A percentile compares a stretch with the other conserved stretches of the same genome.
Evolutionary conservation across 805 yeast species (phyloP).

Genomic region (Huiozyma sinensis): DNA sequence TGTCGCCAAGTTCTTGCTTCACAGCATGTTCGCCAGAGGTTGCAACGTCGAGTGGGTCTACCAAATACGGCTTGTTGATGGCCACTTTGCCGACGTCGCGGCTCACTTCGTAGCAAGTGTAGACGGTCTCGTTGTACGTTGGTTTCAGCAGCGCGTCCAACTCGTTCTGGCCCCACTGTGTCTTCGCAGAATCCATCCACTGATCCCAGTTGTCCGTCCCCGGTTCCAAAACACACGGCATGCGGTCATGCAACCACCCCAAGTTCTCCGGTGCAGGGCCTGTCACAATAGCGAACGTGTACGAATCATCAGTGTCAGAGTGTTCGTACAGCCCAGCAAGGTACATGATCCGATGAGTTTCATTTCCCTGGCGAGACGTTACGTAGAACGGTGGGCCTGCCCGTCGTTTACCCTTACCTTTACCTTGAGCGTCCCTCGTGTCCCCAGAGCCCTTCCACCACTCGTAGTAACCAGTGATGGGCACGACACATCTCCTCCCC

Average conservation of each 20-base stretch:
- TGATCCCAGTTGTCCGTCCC: constrained; percentile 43
- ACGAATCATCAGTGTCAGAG: constrained; percentile 15
- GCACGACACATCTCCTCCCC: constrained; percentile 63
- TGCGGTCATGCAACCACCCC: constrained; percentile 62
- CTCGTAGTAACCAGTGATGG: constrained; percentile 78
- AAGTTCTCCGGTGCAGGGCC: constrained; percentile 54
- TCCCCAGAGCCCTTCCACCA: constrained; percentile 36
- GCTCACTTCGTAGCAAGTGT: constrained; percentile 47
- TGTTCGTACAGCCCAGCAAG: constrained; percentile 49
- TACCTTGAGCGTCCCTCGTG: constrained; percentile 8
- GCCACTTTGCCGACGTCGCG: constrained; percentile 53
- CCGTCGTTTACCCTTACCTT: constrained; percentile 27
- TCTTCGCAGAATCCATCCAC: constrained; percentile 45
- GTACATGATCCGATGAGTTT: constrained; percentile 38
- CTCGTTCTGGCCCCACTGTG: constrained; percentile 31
- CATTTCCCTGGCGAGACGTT: constrained; percentile 33
- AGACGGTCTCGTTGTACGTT: constrained; percentile 23
- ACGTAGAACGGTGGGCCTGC: constrained; percentile 48
- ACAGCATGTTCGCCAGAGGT: background rate
- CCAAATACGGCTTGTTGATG: constrained; percentile 32
- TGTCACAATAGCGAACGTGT: constrained; percentile 63
- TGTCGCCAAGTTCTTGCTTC: background rate
- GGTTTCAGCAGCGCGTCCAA: constrained; percentile 34
- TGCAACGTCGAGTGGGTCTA: constrained; percentile 15
- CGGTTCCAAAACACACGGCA: constrained; percentile 64